Evolutionary conservation across 1,139 yeast genomes (phyloP), one percentile per base, ranked within the genome.

Genomic region (Debaryomyces fabryi): DNA sequence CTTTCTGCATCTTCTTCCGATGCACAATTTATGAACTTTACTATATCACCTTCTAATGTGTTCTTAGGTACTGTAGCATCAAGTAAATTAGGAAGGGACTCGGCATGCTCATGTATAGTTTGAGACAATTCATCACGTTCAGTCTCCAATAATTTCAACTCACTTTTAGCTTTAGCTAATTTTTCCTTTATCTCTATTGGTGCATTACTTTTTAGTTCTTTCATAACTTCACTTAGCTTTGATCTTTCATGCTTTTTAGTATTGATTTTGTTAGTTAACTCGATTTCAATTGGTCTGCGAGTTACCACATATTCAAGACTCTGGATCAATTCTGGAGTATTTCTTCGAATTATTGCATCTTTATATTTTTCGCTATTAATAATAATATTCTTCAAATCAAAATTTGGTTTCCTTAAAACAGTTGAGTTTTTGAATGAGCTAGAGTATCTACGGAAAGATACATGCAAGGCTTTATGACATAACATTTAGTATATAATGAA

Each of bases 71-170:
- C 88, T 0, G 74, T 56, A 0, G 76, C 65, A 49, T 83, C 85
- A 1, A 89, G 67, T 34, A 81, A 63, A 58, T 91, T 91, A 0
- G 98, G 98, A 12, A 91, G 68, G 0, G 78, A 64, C 20, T 83
- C 86, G 1, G 83, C 77, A 33, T 66, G 64, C 0, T 56, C 39
- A 39, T 67, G 64, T 1, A 85, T 62, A 12, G 56, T 52, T 16
- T 64, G 61, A 4, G 69, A 60, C 12, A 74, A 50, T 3, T 45
- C 50, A 3, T 59, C 56, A n/a, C 52, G 64, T 16, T 66, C 60
- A 0, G 60, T 51, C 52, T 80, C 83, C 18, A 72, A 56, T 0
- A 65, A 65, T 23, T 65, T 64, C 10, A 80, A 57, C 16, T 60
- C 56, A 2, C 51, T 49, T 49, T 82, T 81, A 20, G 75, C 58